Evolutionary conservation across 305 asterid genomes (phyloP).

Genomic region (Vinca major): DNA sequence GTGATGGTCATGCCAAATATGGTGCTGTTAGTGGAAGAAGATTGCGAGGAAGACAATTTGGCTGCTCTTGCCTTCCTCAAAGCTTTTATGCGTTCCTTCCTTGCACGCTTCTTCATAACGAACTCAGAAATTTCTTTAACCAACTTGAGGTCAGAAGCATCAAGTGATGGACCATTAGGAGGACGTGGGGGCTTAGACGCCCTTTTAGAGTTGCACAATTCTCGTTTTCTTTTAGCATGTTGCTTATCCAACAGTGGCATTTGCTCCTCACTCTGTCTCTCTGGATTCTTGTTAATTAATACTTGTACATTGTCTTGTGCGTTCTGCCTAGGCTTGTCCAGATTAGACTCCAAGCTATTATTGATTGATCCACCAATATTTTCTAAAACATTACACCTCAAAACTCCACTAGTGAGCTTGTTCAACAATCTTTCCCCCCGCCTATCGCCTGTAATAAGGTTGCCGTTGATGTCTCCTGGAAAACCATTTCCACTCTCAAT

Average conservation of each 20-base stretch:
- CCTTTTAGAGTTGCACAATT: constrained; percentile 23
- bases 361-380: constrained; percentile 2
- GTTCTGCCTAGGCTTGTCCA: constrained; percentile 6
- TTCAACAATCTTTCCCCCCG: constrained; percentile 24
- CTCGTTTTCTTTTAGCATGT: constrained; percentile 22
- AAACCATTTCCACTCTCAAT: constrained; percentile 35
- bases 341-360: constrained; percentile 3
- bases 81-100: constrained; percentile 38
- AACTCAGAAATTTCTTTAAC: constrained; percentile 39
- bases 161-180: constrained; percentile 52
- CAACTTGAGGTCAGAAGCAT: constrained; percentile 49
- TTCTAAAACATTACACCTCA: constrained; percentile 21
- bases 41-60: constrained; percentile 14
- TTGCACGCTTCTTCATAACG: constrained; percentile 42
- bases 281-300: constrained; percentile 23
- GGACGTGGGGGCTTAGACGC: constrained; percentile 61
- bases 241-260: constrained; percentile 19
- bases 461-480: constrained; percentile 13
- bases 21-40: constrained; percentile 28
- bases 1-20: constrained; percentile 47
- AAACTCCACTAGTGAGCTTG: constrained; percentile 27
- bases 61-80: constrained; percentile 38
- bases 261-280: constrained; percentile 14
- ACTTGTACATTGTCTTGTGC: constrained; percentile 16
- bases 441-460: constrained; percentile 8